Conservation (phyloP, 192 early-diverging fungal genomes). For the Coemansia sp. region DNA sequence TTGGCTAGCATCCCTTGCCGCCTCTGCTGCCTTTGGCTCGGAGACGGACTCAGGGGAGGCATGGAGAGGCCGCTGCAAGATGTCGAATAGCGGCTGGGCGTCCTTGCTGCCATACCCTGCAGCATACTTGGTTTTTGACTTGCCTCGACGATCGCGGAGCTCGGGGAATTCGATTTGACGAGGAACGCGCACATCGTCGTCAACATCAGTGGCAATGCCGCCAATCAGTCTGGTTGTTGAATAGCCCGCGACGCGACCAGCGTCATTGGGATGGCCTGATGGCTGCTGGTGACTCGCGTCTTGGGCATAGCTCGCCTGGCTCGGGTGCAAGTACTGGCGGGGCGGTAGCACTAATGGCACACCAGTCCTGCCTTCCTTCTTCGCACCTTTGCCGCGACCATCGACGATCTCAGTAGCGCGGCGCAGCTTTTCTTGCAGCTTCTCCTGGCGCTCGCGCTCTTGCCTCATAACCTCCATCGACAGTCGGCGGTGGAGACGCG, state of each 20-base stretch:
- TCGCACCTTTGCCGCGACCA: conserved; percentile 7
- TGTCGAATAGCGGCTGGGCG: conserved; percentile 38
- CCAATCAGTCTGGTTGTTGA: conserved; percentile 43
- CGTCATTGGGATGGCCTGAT: not conserved
- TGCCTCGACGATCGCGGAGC: conserved; percentile 26
- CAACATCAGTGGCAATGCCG: conserved; percentile 37
- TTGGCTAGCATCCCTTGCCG: not conserved
- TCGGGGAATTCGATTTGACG: conserved; percentile 49
- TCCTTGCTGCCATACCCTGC: conserved; percentile 19
- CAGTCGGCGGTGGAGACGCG: conserved; percentile 48
- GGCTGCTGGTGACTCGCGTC: too few species aligned
- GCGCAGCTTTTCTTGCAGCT: conserved; percentile 30
- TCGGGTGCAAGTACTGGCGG: conserved; percentile 3
- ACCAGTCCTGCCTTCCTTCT: not conserved
- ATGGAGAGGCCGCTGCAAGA: conserved; percentile 17
- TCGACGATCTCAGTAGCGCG: conserved; percentile 17
- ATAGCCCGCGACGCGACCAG: conserved; percentile 9
- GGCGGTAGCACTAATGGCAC: not conserved
- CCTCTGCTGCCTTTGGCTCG: not conserved
- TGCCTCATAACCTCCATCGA: conserved; percentile 52
- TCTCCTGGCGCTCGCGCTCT: conserved; percentile 45
- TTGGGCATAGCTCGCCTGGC: not conserved
- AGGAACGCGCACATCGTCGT: conserved; percentile 26
- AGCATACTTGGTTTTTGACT: conserved; percentile 16
- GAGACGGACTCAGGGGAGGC: not conserved